Base-by-base conservation (phyloP, 345 rosid species). In the Laguncularia racemosa region DNA sequence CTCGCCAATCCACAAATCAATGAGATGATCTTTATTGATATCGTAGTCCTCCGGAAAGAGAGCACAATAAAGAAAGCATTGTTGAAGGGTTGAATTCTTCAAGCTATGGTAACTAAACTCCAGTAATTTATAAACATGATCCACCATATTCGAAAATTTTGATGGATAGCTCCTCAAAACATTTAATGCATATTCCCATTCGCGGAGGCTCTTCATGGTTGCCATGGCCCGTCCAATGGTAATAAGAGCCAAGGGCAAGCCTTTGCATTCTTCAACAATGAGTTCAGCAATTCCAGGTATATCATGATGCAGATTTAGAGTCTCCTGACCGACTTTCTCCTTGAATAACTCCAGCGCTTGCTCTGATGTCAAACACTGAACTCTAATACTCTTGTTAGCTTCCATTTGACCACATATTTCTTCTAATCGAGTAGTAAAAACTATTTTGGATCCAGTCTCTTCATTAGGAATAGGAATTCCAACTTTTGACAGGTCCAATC, bases 1-100 rank as follows among this genome's bases (percentile, higher is more conserved):
- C 58, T 79, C 74, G 2, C 38, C 53, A 0, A 57, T 16, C 80
- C 79, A 70, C 11, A 21, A 58, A 16, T 62, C 57, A 59, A 67
- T 59, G 18, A 67, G 48, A 14, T 45, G 9, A 4, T 1, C 4
- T 52, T 58, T 69, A 0, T 14, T 9, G 0, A 73, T 65, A 13
- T 4, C 0, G n/a, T 15, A 68, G 40, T 68, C 69, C 26, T 65
- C 75, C 0, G 75, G 75, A 38, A 62, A 66, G 26, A 74, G 17
- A 0, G 55, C 26, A 23, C 61, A 69, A n/a, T 66, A 58, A n/a
- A 50, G 26, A 44, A 60, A 60, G 16, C 63, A 60, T 15, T 12
- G 20, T 10, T 50, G 28, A 12, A 33, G 21, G 15, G 55, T 60
- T 28, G 17, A 44, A 14, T 38, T 23, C 40, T 33, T 33, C 48